Conservation (phyloP, 2,329 filamentous ascomycete species). For the Colletotrichum sp. region DNA sequence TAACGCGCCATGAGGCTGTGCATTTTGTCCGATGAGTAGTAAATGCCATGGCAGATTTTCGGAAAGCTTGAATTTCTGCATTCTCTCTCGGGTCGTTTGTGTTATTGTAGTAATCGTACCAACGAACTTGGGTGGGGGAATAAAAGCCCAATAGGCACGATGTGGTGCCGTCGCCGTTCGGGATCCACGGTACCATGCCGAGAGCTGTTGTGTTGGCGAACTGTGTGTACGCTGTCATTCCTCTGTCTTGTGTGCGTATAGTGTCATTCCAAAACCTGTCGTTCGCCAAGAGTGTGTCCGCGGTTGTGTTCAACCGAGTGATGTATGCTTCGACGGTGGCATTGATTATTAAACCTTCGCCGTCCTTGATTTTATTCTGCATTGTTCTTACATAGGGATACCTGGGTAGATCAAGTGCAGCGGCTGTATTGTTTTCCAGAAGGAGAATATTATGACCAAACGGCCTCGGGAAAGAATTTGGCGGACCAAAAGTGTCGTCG, state of each 20-base stretch:
- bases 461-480: not conserved
- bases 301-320: not conserved
- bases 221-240: not conserved
- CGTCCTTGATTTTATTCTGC: not conserved
- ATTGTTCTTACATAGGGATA: not conserved
- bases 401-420: not conserved
- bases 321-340: not conserved
- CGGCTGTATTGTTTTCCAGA: not conserved
- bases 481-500: not conserved
- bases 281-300: not conserved
- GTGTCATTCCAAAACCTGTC: not conserved
- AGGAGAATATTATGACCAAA: not conserved
- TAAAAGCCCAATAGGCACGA: not conserved
- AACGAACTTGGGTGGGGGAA: not conserved
- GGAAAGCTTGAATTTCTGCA: not conserved
- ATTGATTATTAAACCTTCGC: not conserved
- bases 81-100: not conserved
- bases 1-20: not conserved
- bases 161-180: not conserved
- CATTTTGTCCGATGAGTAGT: not conserved
- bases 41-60: not conserved
- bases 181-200: not conserved
- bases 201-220: not conserved
- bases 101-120: not conserved
- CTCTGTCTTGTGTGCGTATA: not conserved